Base-by-base conservation (phyloP, 2,329 filamentous ascomycete species). In the Orbilia brochopaga region DNA sequence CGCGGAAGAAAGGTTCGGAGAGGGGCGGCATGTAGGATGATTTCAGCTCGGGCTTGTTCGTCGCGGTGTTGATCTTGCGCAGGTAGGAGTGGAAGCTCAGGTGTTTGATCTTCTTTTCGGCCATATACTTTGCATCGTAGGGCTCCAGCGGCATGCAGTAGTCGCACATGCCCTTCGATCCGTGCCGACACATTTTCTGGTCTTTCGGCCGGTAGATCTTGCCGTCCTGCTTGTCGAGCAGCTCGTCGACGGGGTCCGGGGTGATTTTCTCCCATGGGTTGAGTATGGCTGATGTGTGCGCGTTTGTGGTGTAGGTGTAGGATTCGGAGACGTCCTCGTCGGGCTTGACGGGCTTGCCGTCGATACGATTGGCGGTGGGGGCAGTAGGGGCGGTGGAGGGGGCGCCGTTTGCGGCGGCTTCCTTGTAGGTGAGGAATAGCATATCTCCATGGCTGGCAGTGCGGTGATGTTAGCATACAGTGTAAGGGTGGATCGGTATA, bases 61-160 rank as follows among this genome's bases (percentile, higher is more conserved):
- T 97, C 13, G 91, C 90, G 13, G 92, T 88, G 81, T 99, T 99
- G 80, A 96, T 88, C 80, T 99, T 99, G 75, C 92, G 88, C 51
- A 99, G 84, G 79, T 97, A 88, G 2, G 92, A 90, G 80, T 99
- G 94, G 81, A 97, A 97, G 0, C 94, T 97, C 27, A 94, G 84
- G 80, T 99, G 96, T 80, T 99, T 99, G 84, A 99, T 97, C 84
- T 97, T 97, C 83, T 93, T 95, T 76, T 99, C 93, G 30, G 87
- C 86, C 17, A 99, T 85, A 77, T 97, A 97, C 63, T 87, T 87
- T n/a, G 89, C 80, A 77, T 95, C 88, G 80, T 96, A 99, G 0
- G 94, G 94, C 78, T 99, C 94, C 56, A 97, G 82, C 0, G 95
- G 95, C 86, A 96, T 96, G 82, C 94, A 99, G 81, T 97, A 95